phyloP scores from a whole-genome alignment of 768 basidiomycete species.

The Glaciozyma martinii region DNA sequence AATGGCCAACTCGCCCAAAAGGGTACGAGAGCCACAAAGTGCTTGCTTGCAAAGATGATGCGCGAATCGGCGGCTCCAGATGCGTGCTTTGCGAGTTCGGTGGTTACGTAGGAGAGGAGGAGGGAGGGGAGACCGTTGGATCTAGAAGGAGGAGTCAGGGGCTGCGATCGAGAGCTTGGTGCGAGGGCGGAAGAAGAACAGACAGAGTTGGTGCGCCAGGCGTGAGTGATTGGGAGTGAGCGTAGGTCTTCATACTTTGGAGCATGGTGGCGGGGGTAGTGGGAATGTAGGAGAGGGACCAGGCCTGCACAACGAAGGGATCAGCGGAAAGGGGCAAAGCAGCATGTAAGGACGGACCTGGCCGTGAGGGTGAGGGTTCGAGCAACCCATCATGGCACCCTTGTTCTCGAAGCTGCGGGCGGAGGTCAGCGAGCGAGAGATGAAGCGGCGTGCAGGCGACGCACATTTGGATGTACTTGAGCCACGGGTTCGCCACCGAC shows the following conservation, averaged over 20 bases:
- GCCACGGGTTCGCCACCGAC: conserved; percentile 30
- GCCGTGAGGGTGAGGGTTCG: conserved; percentile 88
- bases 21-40: conserved; percentile 78
- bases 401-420: conserved; percentile 55
- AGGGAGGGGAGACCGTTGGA: conserved; percentile 32
- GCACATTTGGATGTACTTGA: conserved; percentile 36
- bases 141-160: background rate
- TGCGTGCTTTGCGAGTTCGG: conserved; percentile 45
- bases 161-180: background rate
- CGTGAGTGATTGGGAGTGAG: background rate
- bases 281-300: conserved; percentile 58
- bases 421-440: background rate
- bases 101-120: conserved; percentile 35
- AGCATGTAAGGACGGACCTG: conserved; percentile 57
- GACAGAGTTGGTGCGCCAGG: conserved; percentile 20
- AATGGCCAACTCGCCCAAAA: conserved; percentile 97
- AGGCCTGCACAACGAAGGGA: conserved; percentile 12
- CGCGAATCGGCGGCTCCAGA: conserved; percentile 44
- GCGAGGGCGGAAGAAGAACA: background rate
- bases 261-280: conserved; percentile 46
- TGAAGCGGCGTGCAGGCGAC: background rate
- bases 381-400: conserved; percentile 89
- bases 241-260: conserved; percentile 21
- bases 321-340: fast-evolving
- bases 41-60: conserved; percentile 59